Conservation (phyloP, 192 early-diverging fungal species). For the Obelidium mucronatum region DNA sequence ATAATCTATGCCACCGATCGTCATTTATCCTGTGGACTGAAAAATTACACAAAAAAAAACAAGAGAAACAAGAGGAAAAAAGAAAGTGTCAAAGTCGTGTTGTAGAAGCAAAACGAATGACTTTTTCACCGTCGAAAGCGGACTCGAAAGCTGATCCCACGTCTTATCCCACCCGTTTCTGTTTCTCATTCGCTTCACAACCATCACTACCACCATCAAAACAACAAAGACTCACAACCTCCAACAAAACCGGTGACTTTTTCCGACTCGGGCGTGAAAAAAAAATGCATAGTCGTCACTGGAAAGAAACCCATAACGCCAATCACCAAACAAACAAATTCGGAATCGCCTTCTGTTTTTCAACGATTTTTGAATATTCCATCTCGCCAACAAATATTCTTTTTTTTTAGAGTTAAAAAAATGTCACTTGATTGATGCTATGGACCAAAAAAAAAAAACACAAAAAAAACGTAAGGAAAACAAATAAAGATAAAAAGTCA, state of each 20-base stretch:
- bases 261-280: not conserved
- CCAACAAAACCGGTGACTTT: not conserved
- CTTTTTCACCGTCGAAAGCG: conserved; percentile 2
- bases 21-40: not conserved
- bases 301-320: not conserved
- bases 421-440: too few species aligned
- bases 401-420: too few species aligned
- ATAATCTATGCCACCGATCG: too few species aligned
- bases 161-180: not conserved
- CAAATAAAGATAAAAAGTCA: too few species aligned
- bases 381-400: too few species aligned
- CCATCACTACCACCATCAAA: not conserved
- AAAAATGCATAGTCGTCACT: not conserved
- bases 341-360: not conserved
- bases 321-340: not conserved
- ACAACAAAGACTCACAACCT: not conserved
- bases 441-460: too few species aligned
- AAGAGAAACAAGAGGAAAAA: too few species aligned
- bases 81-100: not conserved
- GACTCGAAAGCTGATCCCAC: not conserved
- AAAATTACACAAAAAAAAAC: not conserved
- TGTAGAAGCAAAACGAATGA: not conserved
- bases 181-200: not conserved
- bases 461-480: too few species aligned
- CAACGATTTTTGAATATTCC: too few species aligned